Evolutionary conservation across 2,329 filamentous ascomycete genomes (phyloP).

Genomic region (Ceratocystis lukuohia): DNA sequence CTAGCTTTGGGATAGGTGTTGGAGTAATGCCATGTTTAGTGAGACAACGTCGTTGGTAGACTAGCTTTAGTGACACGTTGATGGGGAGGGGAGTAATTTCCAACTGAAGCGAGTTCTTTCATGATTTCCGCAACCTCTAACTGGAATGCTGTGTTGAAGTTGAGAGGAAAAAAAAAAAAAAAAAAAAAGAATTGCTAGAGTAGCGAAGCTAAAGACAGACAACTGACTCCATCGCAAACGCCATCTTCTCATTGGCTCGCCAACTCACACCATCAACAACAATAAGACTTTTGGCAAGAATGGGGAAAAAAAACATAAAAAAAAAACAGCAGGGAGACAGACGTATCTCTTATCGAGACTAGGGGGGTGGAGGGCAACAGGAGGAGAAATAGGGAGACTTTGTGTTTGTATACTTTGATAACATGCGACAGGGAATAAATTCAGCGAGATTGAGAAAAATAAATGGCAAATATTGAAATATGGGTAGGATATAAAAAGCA

Average conservation of each 20-base stretch:
- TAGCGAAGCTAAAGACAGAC: neutral
- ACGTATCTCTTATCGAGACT: neutral
- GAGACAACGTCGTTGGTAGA: neutral
- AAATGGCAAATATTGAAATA: neutral
- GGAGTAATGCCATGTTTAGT: neutral
- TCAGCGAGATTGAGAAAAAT: neutral
- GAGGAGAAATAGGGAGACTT: neutral
- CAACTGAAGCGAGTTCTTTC: neutral
- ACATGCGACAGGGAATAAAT: neutral
- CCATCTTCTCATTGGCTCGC: neutral
- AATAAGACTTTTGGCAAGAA: neutral
- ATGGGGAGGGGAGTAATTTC: neutral
- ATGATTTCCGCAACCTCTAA: neutral
- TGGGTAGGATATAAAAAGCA: neutral
- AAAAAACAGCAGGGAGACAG: neutral
- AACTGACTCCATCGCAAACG: slow-evolving; percentile 2
- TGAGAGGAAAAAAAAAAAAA: neutral
- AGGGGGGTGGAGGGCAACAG: neutral
- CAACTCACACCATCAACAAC: neutral
- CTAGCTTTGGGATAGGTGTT: neutral
- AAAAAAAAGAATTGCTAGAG: neutral
- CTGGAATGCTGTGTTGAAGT: neutral
- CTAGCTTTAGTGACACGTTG: neutral
- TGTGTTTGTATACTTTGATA: neutral
- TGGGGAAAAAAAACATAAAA: neutral